Evolutionary conservation across 1,284 basidiomycete genomes (phyloP).

Genomic region (Ganoderma lucidum): DNA sequence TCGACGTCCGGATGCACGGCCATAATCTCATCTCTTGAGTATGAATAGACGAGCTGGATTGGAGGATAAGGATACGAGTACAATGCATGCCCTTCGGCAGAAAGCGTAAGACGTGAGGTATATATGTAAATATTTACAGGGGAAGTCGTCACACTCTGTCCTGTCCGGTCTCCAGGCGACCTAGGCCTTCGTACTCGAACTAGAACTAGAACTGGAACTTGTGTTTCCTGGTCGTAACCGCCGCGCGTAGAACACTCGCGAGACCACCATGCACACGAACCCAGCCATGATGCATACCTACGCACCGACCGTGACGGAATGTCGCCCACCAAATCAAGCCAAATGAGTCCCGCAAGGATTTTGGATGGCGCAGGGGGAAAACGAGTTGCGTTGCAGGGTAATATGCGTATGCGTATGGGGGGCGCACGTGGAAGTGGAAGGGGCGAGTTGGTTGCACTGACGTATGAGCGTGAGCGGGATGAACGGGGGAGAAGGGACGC

Average conservation of each 20-base stretch:
- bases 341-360: background rate
- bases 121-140: background rate
- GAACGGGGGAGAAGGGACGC: slow-evolving; percentile 14
- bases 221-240: slow-evolving; percentile 3
- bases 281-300: slow-evolving; percentile 35
- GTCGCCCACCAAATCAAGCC: slow-evolving; percentile 34
- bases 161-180: background rate
- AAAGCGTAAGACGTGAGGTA: background rate
- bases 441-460: slow-evolving; percentile 13
- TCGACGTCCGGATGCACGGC: background rate
- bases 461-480: slow-evolving; percentile 3
- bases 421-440: slow-evolving; percentile 26
- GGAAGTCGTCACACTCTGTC: background rate
- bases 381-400: slow-evolving; percentile 17
- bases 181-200: background rate
- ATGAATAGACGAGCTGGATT: background rate
- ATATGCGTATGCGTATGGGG: slow-evolving; percentile 39
- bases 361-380: background rate
- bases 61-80: background rate
- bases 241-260: slow-evolving; percentile 28
- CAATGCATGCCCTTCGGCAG: background rate
- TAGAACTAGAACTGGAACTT: background rate
- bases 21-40: background rate
- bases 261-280: slow-evolving; percentile 32
- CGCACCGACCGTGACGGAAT: background rate